phyloP scores from a whole-genome alignment of 257 asterid genomes.

The Capsicum baccatum region DNA sequence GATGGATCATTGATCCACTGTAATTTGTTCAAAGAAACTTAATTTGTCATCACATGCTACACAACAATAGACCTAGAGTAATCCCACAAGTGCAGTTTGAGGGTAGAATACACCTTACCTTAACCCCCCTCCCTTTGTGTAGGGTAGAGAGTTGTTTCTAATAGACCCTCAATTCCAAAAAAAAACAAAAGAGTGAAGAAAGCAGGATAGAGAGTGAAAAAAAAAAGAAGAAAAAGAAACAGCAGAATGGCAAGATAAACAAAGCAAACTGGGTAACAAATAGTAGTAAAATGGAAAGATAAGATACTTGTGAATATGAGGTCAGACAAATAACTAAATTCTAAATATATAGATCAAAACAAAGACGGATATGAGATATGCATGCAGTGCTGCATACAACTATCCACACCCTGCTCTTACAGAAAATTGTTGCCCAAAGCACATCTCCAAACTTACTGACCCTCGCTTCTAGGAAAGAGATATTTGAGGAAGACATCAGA shows the following conservation, averaged over 20 bases:
- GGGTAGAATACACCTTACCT: too few species aligned
- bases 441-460: conserved; percentile 16
- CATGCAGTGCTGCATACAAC: background rate
- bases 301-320: too few species aligned
- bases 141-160: too few species aligned
- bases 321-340: background rate
- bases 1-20: background rate
- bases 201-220: too few species aligned
- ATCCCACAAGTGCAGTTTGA: too few species aligned
- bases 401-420: background rate
- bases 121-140: too few species aligned
- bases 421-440: background rate
- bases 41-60: background rate
- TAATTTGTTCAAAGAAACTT: background rate
- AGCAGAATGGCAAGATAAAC: too few species aligned
- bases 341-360: background rate
- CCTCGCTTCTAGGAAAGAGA: conserved; percentile 22
- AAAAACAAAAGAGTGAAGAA: too few species aligned
- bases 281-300: too few species aligned
- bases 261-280: too few species aligned
- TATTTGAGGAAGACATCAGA: conserved; percentile 1
- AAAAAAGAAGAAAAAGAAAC: too few species aligned
- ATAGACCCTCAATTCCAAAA: too few species aligned
- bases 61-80: background rate
- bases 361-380: background rate